phyloP scores from a whole-genome alignment of 345 rosid species.

The Heritiera fomes region DNA sequence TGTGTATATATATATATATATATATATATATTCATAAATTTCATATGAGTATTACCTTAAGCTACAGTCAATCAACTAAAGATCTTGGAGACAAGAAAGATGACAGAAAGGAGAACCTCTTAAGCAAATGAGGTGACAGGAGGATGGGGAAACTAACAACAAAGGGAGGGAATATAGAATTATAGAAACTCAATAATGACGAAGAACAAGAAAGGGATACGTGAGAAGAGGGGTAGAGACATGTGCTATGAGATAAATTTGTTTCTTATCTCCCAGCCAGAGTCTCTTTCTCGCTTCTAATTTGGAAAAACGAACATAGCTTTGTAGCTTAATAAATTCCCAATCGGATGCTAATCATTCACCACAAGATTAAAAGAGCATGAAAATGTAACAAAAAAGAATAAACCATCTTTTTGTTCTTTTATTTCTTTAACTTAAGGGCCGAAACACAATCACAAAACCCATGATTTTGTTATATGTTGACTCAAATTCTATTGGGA shows the following conservation, averaged over 20 bases:
- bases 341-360: background rate
- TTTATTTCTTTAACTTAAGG: too few species aligned
- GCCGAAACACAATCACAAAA: too few species aligned
- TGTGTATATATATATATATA: too few species aligned
- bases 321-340: background rate
- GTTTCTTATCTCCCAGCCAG: background rate
- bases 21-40: background rate
- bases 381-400: background rate
- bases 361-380: background rate
- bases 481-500: too few species aligned
- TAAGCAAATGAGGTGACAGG: background rate
- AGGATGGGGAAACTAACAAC: slow-evolving; percentile 7
- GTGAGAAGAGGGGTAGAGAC: background rate
- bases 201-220: slow-evolving; percentile 10
- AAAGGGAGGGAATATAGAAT: background rate
- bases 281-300: slow-evolving; percentile 17
- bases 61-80: background rate
- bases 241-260: slow-evolving; percentile 5
- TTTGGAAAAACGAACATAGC: background rate
- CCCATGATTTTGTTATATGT: too few species aligned
- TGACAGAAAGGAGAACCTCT: too few species aligned
- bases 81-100: background rate
- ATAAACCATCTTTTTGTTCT: too few species aligned
- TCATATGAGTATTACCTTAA: background rate
- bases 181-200: background rate